Conservation (phyloP, 352 stramenopile genomes). For the Sclerospora graminicola region DNA sequence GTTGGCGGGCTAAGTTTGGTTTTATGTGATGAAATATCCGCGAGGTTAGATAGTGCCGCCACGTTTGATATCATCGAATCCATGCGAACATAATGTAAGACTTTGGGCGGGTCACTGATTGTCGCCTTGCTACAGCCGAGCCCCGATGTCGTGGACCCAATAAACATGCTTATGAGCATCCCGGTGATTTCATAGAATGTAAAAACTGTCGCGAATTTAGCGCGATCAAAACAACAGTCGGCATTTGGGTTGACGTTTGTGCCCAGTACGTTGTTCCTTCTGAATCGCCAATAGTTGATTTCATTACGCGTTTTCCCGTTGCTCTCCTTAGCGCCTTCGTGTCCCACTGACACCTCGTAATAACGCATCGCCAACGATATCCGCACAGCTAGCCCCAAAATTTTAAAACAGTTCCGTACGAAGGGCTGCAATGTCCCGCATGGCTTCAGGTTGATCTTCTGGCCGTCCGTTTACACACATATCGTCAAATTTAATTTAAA, state of each 20-base stretch:
- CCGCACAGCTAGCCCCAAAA: slow-evolving; percentile 84
- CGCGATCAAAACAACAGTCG: slow-evolving; percentile 36
- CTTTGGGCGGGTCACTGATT: slow-evolving; percentile 34
- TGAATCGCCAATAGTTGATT: slow-evolving; percentile 51
- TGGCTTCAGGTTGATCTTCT: slow-evolving; percentile 51
- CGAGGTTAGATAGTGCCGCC: slow-evolving; percentile 42
- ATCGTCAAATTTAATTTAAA: slow-evolving; percentile 90
- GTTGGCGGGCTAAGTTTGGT: slow-evolving; percentile 45
- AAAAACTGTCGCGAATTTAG: slow-evolving; percentile 33
- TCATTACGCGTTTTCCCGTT: slow-evolving; percentile 70
- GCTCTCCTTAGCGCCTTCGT: no score
- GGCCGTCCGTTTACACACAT: slow-evolving; percentile 72
- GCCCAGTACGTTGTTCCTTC: slow-evolving; percentile 31
- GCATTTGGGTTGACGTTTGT: slow-evolving; percentile 42
- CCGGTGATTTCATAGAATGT: slow-evolving; percentile 44
- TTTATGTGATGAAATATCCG: slow-evolving; percentile 69
- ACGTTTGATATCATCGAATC: slow-evolving; percentile 48
- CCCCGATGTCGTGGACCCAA: slow-evolving; percentile 89
- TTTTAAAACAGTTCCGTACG: slow-evolving; percentile 61
- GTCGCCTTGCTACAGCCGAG: slow-evolving; percentile 33
- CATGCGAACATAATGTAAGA: slow-evolving; percentile 32
- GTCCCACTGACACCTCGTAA: slow-evolving; percentile 86
- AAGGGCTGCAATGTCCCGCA: slow-evolving; percentile 60
- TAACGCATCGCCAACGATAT: slow-evolving; percentile 88
- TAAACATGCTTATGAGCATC: slow-evolving; percentile 35